Base-by-base conservation (phyloP, 768 basidiomycete genomes). In the Phanerochaete sordida region DNA sequence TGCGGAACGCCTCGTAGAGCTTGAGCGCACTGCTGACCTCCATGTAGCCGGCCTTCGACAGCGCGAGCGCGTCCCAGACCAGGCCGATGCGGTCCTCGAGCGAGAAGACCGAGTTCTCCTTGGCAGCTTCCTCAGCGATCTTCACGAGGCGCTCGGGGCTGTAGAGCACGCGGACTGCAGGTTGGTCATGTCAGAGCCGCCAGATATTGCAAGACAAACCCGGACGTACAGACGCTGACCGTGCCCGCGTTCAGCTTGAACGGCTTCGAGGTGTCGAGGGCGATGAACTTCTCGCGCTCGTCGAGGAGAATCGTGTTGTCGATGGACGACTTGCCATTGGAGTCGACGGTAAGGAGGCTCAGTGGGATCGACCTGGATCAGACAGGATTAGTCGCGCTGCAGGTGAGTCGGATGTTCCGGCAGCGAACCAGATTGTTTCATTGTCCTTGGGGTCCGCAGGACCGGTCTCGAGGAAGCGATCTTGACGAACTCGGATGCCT, bases 241-340 rank as follows among this genome's bases (percentile, higher is more conserved):
- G 93, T 95, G 46, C 88, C 88, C 2, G 89, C 90, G 69, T 98
- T 98, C 62, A 98, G 76, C 76, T 98, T 98, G 81, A 88, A 98
- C 5, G 85, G 77, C 68, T 82, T 84, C 71, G 74, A 83, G 12
- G 85, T 90, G 72, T 93, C 87, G n/a, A 98, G 65, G 26, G 82
- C 72, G 65, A 95, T 82, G 21, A 77, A 79, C 35, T 79, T 81
- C 71, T 93, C 87, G 45, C 93, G 84, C 48, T 84, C 80, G 61
- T 80, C 74, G 30, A 99, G 80, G 52, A 97, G 70, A 16, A 82
- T 78, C 37, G 80, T 75, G 58, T 81, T 84, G 70, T 95, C 82
- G 49, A 93, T 70, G 15, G 70, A 69, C 7, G 78, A 67, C 66
- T 86, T 83, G 46, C 91, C 90, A 46, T 76, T 73, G 27, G 76